These are phyloP conservation scores for Saccharomycopsis sp. DNA, from an alignment of 805 yeast genomes.

Conservation along the genomic window DNA sequence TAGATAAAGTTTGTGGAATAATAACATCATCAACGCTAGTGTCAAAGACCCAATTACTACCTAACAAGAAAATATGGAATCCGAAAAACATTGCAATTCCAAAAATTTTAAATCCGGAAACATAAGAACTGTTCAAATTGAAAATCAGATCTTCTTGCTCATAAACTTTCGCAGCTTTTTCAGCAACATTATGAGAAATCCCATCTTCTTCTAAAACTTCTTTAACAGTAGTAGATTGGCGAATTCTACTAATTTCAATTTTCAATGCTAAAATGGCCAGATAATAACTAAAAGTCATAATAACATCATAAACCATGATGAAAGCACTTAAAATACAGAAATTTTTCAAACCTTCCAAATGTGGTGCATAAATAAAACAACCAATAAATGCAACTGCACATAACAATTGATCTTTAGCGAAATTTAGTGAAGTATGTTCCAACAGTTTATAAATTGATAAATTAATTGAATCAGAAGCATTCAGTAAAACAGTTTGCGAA, in stretches of 20 bases:
- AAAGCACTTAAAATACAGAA: constrained; percentile 72
- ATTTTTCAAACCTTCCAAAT: constrained; percentile 66
- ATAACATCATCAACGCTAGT: constrained; percentile 12
- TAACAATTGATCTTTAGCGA: constrained; percentile 66
- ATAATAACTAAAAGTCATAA: constrained; percentile 73
- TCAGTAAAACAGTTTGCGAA: constrained; percentile 50
- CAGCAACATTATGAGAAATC: constrained; percentile 65
- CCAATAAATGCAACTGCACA: constrained; percentile 64
- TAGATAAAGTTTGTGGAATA: constrained; percentile 29
- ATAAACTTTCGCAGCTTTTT: constrained; percentile 46
- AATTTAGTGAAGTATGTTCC: constrained; percentile 31
- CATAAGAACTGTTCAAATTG: constrained; percentile 23
- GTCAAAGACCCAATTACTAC: constrained; percentile 46
- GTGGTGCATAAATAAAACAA: constrained; percentile 58
- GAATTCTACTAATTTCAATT: constrained; percentile 80
- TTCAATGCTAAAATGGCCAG: constrained; percentile 80
- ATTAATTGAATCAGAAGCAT: constrained; percentile 29
- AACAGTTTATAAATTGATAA: constrained; percentile 30
- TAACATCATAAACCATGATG: constrained; percentile 61
- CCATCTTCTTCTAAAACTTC: constrained; percentile 92
- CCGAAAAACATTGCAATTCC: constrained; percentile 53
- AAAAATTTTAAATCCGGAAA: constrained; percentile 53
- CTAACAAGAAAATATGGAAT: constrained; percentile 60
- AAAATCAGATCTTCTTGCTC: constrained; percentile 25
- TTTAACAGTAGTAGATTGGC: constrained; percentile 70